These are phyloP conservation scores for Chaetoceros muelleri DNA, from an alignment of 108 stramenopile genomes.

Conservation along the genomic window DNA sequence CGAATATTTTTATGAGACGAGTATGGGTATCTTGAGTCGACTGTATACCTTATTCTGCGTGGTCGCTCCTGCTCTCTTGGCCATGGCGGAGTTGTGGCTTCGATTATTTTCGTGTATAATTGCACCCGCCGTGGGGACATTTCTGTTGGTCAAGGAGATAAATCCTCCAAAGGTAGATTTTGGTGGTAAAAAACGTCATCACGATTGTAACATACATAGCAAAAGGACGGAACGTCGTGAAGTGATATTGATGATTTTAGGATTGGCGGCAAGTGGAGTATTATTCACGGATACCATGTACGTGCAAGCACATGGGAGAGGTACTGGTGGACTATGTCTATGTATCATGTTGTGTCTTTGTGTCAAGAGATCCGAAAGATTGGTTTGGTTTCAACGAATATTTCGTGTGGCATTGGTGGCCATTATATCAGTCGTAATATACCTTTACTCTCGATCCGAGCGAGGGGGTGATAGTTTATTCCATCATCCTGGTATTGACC, in stretches of 20 bases:
- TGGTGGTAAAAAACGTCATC: neutral
- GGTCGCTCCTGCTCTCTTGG: slow-evolving; percentile 28
- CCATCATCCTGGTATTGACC: slow-evolving; percentile 20
- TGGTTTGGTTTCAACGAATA: slow-evolving; percentile 4
- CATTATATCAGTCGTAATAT: neutral
- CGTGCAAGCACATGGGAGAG: slow-evolving; percentile 45
- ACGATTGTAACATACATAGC: neutral
- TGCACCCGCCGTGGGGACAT: slow-evolving; percentile 25
- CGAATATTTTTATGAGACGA: neutral
- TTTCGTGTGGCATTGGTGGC: neutral
- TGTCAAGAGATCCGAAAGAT: slow-evolving; percentile 14
- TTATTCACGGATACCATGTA: slow-evolving; percentile 65
- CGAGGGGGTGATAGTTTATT: neutral
- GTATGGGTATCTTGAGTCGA: slow-evolving; percentile 5
- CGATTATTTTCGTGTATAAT: slow-evolving; percentile 41
- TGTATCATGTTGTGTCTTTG: slow-evolving; percentile 18
- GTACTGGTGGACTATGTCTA: slow-evolving; percentile 32
- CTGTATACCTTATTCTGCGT: slow-evolving; percentile 12
- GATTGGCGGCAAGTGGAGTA: slow-evolving; percentile 47
- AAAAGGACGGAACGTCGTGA: slow-evolving; percentile 4
- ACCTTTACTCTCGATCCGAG: too few relatives aligned
- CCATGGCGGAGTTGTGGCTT: slow-evolving; percentile 77
- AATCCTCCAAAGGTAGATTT: neutral
- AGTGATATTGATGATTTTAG: slow-evolving; percentile 8
- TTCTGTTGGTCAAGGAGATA: slow-evolving; percentile 9